Evolutionary conservation across 768 basidiomycete genomes (phyloP).

Genomic region (Paxillus involutus): DNA sequence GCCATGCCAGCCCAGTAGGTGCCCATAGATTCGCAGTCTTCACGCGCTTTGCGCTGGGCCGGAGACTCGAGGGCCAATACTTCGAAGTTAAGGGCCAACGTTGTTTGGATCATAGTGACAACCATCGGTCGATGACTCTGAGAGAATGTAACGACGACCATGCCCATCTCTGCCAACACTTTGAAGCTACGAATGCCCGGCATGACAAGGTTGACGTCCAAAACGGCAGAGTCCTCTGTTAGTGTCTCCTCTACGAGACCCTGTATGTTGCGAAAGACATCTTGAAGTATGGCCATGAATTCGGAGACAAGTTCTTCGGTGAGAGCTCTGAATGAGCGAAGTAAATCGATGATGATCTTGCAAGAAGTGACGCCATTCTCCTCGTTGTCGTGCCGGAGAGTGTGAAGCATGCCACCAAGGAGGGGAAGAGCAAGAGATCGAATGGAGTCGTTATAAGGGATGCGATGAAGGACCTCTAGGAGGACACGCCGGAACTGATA

Average conservation of each 20-base stretch:
- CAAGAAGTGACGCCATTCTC: conserved; percentile 90
- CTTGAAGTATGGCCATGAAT: conserved; percentile 79
- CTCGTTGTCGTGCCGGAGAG: conserved; percentile 90
- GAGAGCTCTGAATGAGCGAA: conserved; percentile 71
- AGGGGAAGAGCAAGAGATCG: conserved; percentile 65
- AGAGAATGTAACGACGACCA: conserved; percentile 87
- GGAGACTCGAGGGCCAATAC: conserved; percentile 78
- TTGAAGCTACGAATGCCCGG: conserved; percentile 87
- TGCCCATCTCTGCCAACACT: conserved; percentile 89
- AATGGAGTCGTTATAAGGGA: conserved; percentile 80
- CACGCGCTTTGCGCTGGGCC: conserved; percentile 75
- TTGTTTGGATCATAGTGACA: conserved; percentile 62
- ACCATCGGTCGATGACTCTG: conserved; percentile 76
- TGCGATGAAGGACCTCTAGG: conserved; percentile 85
- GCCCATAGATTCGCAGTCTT: conserved; percentile 80
- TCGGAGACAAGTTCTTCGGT: conserved; percentile 74
- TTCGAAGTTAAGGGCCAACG: conserved; percentile 77
- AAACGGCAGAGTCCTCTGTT: conserved; percentile 55
- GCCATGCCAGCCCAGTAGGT: conserved; percentile 83
- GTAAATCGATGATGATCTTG: conserved; percentile 89
- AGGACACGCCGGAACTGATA: conserved; percentile 85
- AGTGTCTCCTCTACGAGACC: conserved; percentile 74
- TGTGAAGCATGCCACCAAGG: conserved; percentile 77
- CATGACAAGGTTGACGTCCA: conserved; percentile 60
- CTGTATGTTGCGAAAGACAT: conserved; percentile 73